Conservation (phyloP, 2,329 filamentous ascomycete genomes). For the Penicillium crustosum region DNA sequence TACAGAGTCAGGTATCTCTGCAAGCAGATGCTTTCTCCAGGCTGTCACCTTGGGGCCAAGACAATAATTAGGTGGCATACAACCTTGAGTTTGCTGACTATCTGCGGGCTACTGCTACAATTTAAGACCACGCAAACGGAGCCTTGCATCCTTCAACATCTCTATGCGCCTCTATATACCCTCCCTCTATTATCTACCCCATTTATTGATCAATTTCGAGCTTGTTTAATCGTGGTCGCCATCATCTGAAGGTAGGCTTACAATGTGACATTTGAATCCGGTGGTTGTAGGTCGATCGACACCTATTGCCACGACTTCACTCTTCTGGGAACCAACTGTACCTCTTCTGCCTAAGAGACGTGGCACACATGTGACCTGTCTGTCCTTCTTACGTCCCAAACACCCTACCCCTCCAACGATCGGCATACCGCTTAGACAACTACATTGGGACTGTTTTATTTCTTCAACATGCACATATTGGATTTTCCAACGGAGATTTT, state of each 20-base stretch:
- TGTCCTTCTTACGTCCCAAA: not conserved
- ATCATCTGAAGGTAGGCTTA: not conserved
- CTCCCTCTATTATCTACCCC: not conserved
- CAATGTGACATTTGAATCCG: not conserved
- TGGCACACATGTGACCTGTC: not conserved
- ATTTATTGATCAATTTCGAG: not conserved
- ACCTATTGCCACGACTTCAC: not conserved
- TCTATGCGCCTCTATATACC: not conserved
- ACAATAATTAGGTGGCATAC: not conserved
- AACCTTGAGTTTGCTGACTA: not conserved
- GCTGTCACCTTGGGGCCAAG: not conserved
- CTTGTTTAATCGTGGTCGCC: not conserved
- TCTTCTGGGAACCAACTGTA: not conserved
- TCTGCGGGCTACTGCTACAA: not conserved
- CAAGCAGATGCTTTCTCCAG: rapidly evolving
- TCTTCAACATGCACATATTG: not conserved
- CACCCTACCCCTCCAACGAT: not conserved
- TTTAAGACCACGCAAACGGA: not conserved
- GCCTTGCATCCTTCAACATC: not conserved
- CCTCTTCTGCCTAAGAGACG: not conserved
- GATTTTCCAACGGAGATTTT: not conserved
- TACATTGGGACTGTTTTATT: not conserved
- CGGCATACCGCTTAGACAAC: not conserved
- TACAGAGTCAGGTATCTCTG: not conserved
- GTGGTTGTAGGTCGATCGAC: not conserved